phyloP scores from a whole-genome alignment of 1,139 yeast genomes.

The Yamadazyma diospyri region DNA sequence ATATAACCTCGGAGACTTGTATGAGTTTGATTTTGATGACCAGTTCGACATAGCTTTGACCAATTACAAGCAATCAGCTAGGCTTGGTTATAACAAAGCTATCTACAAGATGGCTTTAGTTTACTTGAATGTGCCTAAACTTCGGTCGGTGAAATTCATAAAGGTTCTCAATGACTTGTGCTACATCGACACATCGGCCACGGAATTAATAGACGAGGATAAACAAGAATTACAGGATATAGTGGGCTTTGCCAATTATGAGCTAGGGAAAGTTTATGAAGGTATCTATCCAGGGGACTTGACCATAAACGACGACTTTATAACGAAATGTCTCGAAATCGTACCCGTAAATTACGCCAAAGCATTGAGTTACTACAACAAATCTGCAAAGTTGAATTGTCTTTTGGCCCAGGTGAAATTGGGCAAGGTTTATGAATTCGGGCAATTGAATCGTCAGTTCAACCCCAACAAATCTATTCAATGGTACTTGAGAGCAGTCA shows the following conservation, averaged over 20 bases:
- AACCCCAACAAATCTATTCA: constrained; percentile 78
- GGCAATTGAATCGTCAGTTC: constrained; percentile 62
- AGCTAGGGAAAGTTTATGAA: constrained; percentile 71
- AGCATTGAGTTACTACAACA: constrained; percentile 66
- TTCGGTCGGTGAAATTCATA: constrained; percentile 35
- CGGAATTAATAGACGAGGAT: constrained; percentile 39
- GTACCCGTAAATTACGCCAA: constrained; percentile 52
- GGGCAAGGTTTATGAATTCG: constrained; percentile 86
- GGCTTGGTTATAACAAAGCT: constrained; percentile 42
- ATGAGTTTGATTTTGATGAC: constrained; percentile 31
- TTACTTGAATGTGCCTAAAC: constrained; percentile 32
- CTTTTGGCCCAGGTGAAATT: constrained; percentile 81
- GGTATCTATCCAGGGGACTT: constrained; percentile 54
- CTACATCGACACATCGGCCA: constrained; percentile 31
- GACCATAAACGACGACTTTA: constrained; percentile 34
- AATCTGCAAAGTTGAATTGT: constrained; percentile 75
- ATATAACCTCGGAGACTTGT: constrained; percentile 41
- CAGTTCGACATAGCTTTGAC: constrained; percentile 32
- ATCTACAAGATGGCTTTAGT: constrained; percentile 41
- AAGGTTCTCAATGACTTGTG: constrained; percentile 38
- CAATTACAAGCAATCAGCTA: constrained; percentile 38
- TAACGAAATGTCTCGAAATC: constrained; percentile 30
- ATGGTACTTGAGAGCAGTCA: constrained; percentile 85
- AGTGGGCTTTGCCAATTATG: constrained; percentile 41
- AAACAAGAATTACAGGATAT: constrained; percentile 41